A percentile compares a stretch with the other conserved stretches of the same genome.
Conservation (phyloP, 116 monocot genomes). For the Papilionanthe hybrid region DNA sequence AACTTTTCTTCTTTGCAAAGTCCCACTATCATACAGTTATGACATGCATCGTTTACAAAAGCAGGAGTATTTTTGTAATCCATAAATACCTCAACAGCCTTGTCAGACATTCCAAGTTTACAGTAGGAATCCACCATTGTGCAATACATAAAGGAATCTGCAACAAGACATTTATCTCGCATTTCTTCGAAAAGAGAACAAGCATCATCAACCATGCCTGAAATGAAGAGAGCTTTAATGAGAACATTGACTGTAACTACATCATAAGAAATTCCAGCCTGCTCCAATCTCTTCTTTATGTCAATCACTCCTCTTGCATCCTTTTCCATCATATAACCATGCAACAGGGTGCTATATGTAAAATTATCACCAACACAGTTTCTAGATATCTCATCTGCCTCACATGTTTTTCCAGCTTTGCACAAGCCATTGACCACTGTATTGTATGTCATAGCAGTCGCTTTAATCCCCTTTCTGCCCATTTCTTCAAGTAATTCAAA, state of each 20-base stretch:
- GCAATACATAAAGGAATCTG: slow-evolving; percentile 44
- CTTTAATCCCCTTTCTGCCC: slow-evolving; percentile 45
- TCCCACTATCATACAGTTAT: slow-evolving; percentile 34
- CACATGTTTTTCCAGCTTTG: slow-evolving; percentile 35
- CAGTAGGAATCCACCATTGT: slow-evolving; percentile 39
- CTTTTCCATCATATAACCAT: slow-evolving; percentile 48
- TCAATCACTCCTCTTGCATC: slow-evolving; percentile 35
- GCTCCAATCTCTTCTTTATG: slow-evolving; percentile 45
- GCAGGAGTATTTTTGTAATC: slow-evolving; percentile 24
- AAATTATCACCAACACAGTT: slow-evolving; percentile 46
- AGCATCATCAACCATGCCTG: slow-evolving; percentile 55
- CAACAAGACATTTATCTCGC: slow-evolving; percentile 39
- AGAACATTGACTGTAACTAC: slow-evolving; percentile 51
- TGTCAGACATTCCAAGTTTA: slow-evolving; percentile 30
- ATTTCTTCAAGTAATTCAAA: slow-evolving; percentile 52
- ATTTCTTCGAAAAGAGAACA: slow-evolving; percentile 39
- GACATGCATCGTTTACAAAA: slow-evolving; percentile 13
- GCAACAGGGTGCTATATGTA: slow-evolving; percentile 51
- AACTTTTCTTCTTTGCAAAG: slow-evolving; percentile 40
- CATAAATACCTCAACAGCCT: slow-evolving; percentile 45
- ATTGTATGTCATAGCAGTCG: slow-evolving; percentile 38
- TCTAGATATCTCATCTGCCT: slow-evolving; percentile 35
- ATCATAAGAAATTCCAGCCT: slow-evolving; percentile 33
- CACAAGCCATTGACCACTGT: slow-evolving; percentile 67
- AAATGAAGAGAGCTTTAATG: slow-evolving; percentile 55